A percentile compares a stretch with the other conserved stretches of the same genome.
phyloP scores from a whole-genome alignment of 1,139 yeast genomes.

The Starmera stellimalicola region DNA sequence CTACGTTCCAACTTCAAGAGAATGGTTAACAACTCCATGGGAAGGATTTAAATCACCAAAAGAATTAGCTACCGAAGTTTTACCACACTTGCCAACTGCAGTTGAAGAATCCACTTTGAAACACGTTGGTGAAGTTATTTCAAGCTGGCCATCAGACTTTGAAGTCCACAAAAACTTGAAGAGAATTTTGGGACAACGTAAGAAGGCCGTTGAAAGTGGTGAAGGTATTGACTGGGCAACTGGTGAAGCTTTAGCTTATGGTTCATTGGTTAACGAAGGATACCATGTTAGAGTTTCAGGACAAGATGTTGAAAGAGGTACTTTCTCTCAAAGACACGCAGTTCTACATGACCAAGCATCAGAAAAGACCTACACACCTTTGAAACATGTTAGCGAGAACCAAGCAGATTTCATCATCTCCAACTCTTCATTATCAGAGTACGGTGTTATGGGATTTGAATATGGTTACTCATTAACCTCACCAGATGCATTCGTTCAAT shows the following conservation, averaged over 20 bases:
- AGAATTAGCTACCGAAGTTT: conserved; percentile 89
- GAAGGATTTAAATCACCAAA: conserved; percentile 97
- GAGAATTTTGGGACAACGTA: conserved; percentile 83
- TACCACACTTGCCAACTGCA: conserved; percentile 95
- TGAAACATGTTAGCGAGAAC: conserved; percentile 65
- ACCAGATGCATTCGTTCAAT: conserved; percentile 92
- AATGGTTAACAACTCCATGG: conserved; percentile 99
- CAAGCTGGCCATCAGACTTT: conserved; percentile 83
- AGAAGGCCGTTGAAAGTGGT: conserved; percentile 81
- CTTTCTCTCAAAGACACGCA: conserved; percentile 99
- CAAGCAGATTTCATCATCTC: conserved; percentile 86
- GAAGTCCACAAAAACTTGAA: conserved; percentile 92
- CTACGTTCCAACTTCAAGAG: conserved; percentile 85
- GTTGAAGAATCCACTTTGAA: conserved; percentile 65
- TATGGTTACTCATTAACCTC: conserved; percentile 97
- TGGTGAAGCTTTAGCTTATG: conserved; percentile 98
- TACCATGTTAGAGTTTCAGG: conserved; percentile 96
- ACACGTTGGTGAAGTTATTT: conserved; percentile 68
- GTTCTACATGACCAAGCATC: conserved; percentile 93
- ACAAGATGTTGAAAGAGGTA: conserved; percentile 99
- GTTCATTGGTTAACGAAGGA: conserved; percentile 87
- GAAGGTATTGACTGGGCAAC: conserved; percentile 98
- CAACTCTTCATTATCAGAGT: conserved; percentile 96
- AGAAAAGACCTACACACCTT: conserved; percentile 77
- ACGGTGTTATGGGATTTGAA: conserved; percentile 98